Evolutionary conservation across 495 filamentous ascomycete species (phyloP).

Genomic region (Penicillium coffeae): DNA sequence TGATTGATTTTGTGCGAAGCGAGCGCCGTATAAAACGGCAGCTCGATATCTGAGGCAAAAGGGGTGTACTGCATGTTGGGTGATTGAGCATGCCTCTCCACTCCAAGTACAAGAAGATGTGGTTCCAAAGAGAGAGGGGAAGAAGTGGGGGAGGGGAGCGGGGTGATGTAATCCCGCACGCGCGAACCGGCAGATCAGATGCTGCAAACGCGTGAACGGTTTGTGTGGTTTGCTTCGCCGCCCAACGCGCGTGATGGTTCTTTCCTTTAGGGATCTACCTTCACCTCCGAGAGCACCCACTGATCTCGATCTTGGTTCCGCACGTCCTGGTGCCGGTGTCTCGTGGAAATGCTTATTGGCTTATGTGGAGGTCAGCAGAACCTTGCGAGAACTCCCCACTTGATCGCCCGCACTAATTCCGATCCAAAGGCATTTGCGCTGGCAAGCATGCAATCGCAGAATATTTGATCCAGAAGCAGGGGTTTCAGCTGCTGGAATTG

Average conservation of each 20-base stretch:
- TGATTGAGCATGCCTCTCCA: background rate
- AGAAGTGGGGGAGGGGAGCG: background rate
- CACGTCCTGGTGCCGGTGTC: background rate
- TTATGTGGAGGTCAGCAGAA: conserved; percentile 74
- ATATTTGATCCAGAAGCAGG: conserved; percentile 73
- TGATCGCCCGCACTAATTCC: conserved; percentile 13
- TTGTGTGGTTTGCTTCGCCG: background rate
- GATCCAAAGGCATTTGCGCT: conserved; percentile 70
- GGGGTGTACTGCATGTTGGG: conserved; percentile 63
- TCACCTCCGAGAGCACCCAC: background rate
- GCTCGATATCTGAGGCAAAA: conserved; percentile 89
- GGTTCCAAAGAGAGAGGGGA: background rate
- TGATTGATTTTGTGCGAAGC: conserved; percentile 90
- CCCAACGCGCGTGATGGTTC: conserved; percentile 6
- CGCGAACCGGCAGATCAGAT: background rate
- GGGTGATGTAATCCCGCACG: conserved; percentile 14
- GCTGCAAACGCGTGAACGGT: background rate
- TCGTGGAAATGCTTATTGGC: conserved; percentile 75
- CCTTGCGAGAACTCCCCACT: background rate
- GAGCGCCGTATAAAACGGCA: conserved; percentile 88
- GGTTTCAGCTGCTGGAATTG: conserved; percentile 54
- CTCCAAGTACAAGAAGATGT: background rate
- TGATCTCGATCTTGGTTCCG: too few relatives aligned
- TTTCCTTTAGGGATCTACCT: background rate
- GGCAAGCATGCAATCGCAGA: conserved; percentile 83